Base-by-base conservation (phyloP, 495 filamentous ascomycete genomes). In the Trichoderma virens region DNA sequence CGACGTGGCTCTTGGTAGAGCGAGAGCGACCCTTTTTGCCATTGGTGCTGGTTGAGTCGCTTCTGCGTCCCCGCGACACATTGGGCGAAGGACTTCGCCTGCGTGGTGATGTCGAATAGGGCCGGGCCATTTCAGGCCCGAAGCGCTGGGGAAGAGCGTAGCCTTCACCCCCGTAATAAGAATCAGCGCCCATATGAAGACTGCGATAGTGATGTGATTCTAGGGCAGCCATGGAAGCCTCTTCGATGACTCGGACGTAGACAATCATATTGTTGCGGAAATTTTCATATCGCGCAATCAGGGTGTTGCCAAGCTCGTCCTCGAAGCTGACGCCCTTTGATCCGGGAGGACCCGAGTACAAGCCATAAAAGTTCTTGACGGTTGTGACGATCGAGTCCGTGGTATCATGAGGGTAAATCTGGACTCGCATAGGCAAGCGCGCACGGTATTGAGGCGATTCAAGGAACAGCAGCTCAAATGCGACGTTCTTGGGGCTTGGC, bases 281-380 rank as follows among this genome's bases (percentile, higher is more conserved):
- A 76, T 97, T 98, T 73, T 97, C 93, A 74, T 97, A 96, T 65
- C 90, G 86, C 60, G 94, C 91, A 73, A 98, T 97, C 70, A 98
- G 85, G 64, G 87, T 95, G 68, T 86, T 90, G 54, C 90, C 91
- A 67, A 90, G 74, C 47, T 88, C 83, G 76, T 97, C 93, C 73
- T 98, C 92, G 67, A 98, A 97, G 76, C 89, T 90, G 71, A 98
- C 84, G 64, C 91, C 89, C 72, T 85, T 84, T 67, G 86, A 82
- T 67, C 85, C 83, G 65, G 75, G 65, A 60, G 76, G 71, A 65
- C 84, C 82, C 65, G 90, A 86, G 69, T 95, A 94, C 68, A 98
- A 84, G 43, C 92, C 94, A 73, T 94, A 97, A 79, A 97, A 97
- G 78, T 96, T 97, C 79, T 95, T 97, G 63, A 97, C 92, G 5